Evolutionary conservation across 2,329 filamentous ascomycete genomes (phyloP).

Genomic region (Penicillium hesseltinei): DNA sequence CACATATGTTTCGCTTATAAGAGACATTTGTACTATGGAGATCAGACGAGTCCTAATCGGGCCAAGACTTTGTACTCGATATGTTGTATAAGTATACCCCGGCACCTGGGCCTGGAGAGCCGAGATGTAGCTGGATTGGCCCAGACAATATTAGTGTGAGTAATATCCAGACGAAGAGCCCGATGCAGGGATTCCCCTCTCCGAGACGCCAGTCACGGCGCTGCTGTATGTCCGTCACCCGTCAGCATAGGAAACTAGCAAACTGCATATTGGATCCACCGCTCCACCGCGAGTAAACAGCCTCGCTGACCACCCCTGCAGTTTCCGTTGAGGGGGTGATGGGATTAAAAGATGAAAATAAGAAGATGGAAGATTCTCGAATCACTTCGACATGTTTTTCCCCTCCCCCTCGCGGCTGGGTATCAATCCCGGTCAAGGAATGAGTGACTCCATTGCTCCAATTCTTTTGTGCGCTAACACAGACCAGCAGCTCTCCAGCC

Average conservation of each 20-base stretch:
- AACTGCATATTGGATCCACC: constrained; percentile 28
- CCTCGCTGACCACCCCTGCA: constrained; percentile 7
- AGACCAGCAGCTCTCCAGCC: constrained; percentile 32
- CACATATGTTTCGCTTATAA: neutral
- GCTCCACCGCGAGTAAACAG: constrained; percentile 21
- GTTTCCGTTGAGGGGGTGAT: constrained; percentile 4
- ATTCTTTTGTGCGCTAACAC: constrained; percentile 31
- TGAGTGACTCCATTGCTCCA: constrained; percentile 30
- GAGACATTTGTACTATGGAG: neutral
- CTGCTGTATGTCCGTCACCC: constrained; percentile 7
- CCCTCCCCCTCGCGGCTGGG: constrained; percentile 9
- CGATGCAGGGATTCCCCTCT: constrained; percentile 8
- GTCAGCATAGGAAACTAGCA: constrained; percentile 21
- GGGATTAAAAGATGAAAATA: neutral
- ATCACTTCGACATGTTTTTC: constrained; percentile 3
- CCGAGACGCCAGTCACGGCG: constrained; percentile 2
- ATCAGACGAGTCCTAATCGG: neutral
- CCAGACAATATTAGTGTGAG: neutral
- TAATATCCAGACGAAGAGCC: neutral
- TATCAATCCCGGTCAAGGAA: constrained; percentile 14
- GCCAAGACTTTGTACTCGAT: constrained; percentile 2
- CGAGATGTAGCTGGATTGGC: neutral
- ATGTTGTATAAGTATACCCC: neutral
- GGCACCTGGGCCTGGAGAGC: neutral
- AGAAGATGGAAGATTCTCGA: constrained; percentile 21